Percentiles rank a stretch among this genome's conserved stretches.
phyloP scores from a whole-genome alignment of 495 filamentous ascomycete genomes.

The Lichenothelia convexa region DNA sequence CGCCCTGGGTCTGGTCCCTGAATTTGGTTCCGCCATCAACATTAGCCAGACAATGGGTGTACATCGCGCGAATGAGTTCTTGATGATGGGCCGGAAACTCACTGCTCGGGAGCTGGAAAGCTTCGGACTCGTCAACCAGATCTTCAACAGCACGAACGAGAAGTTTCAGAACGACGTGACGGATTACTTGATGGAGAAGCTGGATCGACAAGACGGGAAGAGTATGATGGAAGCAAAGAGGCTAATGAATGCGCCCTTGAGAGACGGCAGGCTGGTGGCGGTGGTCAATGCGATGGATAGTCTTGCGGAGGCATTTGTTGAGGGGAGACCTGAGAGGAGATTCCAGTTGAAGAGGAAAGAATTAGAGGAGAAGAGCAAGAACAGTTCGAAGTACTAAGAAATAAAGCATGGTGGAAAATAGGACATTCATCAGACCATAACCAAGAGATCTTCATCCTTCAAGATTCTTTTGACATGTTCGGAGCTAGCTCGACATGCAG shows the following conservation, averaged over 20 bases:
- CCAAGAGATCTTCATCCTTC: too few relatives aligned
- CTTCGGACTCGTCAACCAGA: constrained; percentile 14
- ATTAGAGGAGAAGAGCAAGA: too few relatives aligned
- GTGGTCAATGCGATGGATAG: too few relatives aligned
- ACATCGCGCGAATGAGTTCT: constrained; percentile 19
- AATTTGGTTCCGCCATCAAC: constrained; percentile 17
- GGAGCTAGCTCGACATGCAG: too few relatives aligned
- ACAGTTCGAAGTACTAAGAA: too few relatives aligned
- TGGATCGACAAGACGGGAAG: constrained; percentile 18
- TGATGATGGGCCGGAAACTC: constrained; percentile 19
- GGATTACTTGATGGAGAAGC: constrained; percentile 13
- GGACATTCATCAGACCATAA: too few relatives aligned
- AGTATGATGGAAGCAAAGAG: constrained; percentile 23
- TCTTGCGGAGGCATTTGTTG: too few relatives aligned
- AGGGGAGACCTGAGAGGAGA: too few relatives aligned
- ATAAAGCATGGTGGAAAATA: too few relatives aligned
- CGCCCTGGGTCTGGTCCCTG: constrained; percentile 18
- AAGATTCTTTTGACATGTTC: too few relatives aligned
- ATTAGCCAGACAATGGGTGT: constrained; percentile 18
- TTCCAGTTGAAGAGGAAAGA: too few relatives aligned
- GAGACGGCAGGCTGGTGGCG: constrained; percentile 15
- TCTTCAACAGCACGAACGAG: constrained; percentile 11
- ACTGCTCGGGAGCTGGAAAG: constrained; percentile 11
- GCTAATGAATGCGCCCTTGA: constrained; percentile 17
- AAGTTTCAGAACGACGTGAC: constrained; percentile 13